Percentiles rank a stretch among this genome's conserved stretches.
Conservation (phyloP, 2,329 filamentous ascomycete genomes). For the Pseudogymnoascus sp. region DNA sequence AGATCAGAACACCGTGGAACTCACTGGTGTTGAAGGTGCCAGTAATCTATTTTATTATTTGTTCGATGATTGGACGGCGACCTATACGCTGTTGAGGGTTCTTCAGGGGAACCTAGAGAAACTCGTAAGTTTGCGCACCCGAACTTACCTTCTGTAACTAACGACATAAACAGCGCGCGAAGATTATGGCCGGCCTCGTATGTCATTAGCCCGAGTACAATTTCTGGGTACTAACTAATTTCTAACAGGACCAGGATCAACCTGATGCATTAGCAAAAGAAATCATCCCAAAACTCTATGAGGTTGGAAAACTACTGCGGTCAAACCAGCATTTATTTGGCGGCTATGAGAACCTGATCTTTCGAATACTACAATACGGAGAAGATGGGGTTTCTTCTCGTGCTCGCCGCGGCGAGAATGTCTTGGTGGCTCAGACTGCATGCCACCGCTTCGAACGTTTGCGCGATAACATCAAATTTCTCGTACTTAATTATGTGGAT, state of each 20-base stretch:
- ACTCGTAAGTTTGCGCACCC: constrained; percentile 34
- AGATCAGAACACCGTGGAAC: constrained; percentile 25
- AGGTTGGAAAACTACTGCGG: constrained; percentile 51
- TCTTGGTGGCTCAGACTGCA: constrained; percentile 37
- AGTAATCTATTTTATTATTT: constrained; percentile 58
- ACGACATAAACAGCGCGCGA: constrained; percentile 17
- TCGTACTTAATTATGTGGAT: constrained; percentile 53
- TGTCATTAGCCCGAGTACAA: background rate
- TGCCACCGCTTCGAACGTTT: constrained; percentile 50
- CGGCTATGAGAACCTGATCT: constrained; percentile 51
- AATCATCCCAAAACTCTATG: constrained; percentile 49
- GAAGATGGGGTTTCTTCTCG: constrained; percentile 17
- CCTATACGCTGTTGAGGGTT: constrained; percentile 44
- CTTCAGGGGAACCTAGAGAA: constrained; percentile 39
- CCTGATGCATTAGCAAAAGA: constrained; percentile 36
- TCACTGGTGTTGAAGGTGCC: constrained; percentile 39
- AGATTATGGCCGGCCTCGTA: constrained; percentile 26
- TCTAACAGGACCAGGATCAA: constrained; percentile 29
- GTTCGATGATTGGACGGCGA: constrained; percentile 57
- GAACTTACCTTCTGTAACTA: constrained; percentile 15
- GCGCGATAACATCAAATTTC: constrained; percentile 48
- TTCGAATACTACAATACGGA: constrained; percentile 40
- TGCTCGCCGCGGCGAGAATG: constrained; percentile 30
- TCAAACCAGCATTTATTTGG: constrained; percentile 52
- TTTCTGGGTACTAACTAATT: constrained; percentile 11